These are phyloP conservation scores for Globisporangium parvum DNA, from an alignment of 352 stramenopile species.

Conservation along the genomic window DNA sequence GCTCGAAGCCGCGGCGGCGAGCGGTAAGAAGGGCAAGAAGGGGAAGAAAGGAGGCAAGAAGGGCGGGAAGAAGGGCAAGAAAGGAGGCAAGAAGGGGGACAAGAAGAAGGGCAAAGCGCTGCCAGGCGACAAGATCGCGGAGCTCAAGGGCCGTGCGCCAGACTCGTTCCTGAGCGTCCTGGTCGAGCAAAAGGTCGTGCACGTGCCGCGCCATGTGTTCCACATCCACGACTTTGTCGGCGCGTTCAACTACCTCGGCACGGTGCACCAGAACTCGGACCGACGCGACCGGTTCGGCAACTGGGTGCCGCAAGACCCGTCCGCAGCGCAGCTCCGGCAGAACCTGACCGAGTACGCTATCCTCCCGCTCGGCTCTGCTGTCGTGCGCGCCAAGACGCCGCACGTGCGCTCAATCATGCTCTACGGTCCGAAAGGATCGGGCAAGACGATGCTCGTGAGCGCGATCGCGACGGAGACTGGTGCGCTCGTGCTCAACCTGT, in stretches of 20 bases:
- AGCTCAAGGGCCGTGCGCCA: constrained; percentile 84
- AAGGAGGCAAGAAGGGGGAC: constrained; percentile 32
- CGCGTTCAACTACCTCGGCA: constrained; percentile 90
- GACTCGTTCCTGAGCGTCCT: constrained; percentile 89
- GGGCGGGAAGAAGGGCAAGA: constrained; percentile 59
- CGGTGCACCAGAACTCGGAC: constrained; percentile 56
- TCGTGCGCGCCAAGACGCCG: constrained; percentile 68
- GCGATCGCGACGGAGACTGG: constrained; percentile 90
- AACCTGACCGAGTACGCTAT: constrained; percentile 89
- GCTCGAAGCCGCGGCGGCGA: constrained; percentile 58
- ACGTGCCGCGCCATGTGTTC: constrained; percentile 29
- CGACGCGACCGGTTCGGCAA: constrained; percentile 64
- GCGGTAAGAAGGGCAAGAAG: constrained; percentile 79
- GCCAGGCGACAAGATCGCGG: constrained; percentile 88
- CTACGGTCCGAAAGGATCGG: constrained; percentile 87
- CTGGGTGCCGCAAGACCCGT: constrained; percentile 90
- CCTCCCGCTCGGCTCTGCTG: constrained; percentile 73
- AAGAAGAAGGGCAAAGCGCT: constrained; percentile 76
- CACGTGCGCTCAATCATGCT: constrained; percentile 90
- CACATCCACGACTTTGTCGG: constrained; percentile 84
- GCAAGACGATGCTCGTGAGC: constrained; percentile 92
- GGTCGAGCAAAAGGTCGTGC: constrained; percentile 87
- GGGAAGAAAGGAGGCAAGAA: constrained; percentile 57
- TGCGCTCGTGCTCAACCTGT: constrained; percentile 94
- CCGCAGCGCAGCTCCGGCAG: constrained; percentile 86